These are phyloP conservation scores for Cladosporium sp. DNA, from an alignment of 2,329 filamentous ascomycete genomes.

Conservation along the genomic window DNA sequence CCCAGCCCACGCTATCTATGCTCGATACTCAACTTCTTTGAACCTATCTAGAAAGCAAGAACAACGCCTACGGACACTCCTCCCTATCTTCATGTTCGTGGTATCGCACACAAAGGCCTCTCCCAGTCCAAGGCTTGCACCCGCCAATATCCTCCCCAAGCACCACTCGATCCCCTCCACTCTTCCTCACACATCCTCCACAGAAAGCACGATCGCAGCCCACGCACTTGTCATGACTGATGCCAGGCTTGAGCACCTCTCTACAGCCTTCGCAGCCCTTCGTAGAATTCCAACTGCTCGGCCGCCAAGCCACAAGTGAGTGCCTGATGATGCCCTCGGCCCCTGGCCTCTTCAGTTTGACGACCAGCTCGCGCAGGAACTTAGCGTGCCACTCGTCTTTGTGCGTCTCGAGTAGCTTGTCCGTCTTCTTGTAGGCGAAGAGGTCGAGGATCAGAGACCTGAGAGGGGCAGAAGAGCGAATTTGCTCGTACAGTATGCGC, in stretches of 20 bases:
- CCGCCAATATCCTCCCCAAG: conserved; percentile 36
- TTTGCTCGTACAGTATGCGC: conserved; percentile 48
- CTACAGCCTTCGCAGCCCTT: conserved; percentile 43
- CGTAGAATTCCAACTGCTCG: conserved; percentile 35
- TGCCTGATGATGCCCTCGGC: conserved; percentile 45
- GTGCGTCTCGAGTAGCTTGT: conserved; percentile 48
- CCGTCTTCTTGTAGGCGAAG: conserved; percentile 56
- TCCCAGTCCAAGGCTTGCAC: conserved; percentile 42
- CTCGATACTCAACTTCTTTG: background rate
- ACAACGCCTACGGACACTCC: conserved; percentile 10
- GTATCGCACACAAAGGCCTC: conserved; percentile 38
- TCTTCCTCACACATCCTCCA: conserved; percentile 39
- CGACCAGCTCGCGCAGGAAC: conserved; percentile 50
- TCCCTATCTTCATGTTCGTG: conserved; percentile 39
- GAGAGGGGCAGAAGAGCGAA: conserved; percentile 42
- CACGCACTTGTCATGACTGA: conserved; percentile 42
- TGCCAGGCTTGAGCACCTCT: conserved; percentile 40
- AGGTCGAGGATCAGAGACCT: conserved; percentile 48
- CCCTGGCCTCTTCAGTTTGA: conserved; percentile 49
- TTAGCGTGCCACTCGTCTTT: conserved; percentile 50
- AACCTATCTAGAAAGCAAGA: background rate
- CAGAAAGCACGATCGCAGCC: conserved; percentile 46
- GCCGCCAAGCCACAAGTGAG: conserved; percentile 41
- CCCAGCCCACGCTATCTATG: background rate
- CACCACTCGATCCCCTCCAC: conserved; percentile 29